phyloP scores from a whole-genome alignment of 495 filamentous ascomycete species.

The Aspergillus mulundensis region DNA sequence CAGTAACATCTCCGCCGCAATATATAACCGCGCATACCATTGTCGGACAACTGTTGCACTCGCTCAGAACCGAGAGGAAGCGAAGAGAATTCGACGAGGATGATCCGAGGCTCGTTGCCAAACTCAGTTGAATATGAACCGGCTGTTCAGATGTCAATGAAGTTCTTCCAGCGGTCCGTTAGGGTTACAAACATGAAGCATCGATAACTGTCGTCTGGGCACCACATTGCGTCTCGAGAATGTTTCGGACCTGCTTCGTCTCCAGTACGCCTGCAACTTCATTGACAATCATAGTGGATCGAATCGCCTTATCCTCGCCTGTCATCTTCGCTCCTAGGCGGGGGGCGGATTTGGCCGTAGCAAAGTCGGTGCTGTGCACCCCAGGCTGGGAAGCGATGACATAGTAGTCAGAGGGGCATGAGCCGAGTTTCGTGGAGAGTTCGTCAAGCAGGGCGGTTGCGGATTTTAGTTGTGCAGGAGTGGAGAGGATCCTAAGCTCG shows the following conservation, averaged over 20 bases:
- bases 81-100: conserved; percentile 50
- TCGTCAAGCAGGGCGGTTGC: conserved; percentile 33
- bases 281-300: conserved; percentile 48
- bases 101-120: conserved; percentile 43
- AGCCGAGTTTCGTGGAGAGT: conserved; percentile 44
- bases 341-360: conserved; percentile 50
- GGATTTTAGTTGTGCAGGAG: conserved; percentile 42
- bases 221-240: conserved; percentile 51
- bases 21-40: conserved; percentile 34
- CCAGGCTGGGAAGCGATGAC: conserved; percentile 78
- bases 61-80: conserved; percentile 38
- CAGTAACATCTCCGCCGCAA: conserved; percentile 6
- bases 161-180: background rate
- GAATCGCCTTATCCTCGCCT: conserved; percentile 45
- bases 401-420: conserved; percentile 75
- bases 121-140: conserved; percentile 43
- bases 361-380: conserved; percentile 62
- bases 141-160: conserved; percentile 30
- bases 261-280: conserved; percentile 63
- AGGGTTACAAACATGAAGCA: conserved; percentile 55
- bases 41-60: conserved; percentile 40
- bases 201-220: conserved; percentile 51
- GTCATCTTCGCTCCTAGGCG: conserved; percentile 55
- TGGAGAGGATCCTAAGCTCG: conserved; percentile 39
- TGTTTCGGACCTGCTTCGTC: conserved; percentile 48